These are phyloP conservation scores for Brassica balearica DNA, from an alignment of 441 rosid species.

Conservation along the genomic window DNA sequence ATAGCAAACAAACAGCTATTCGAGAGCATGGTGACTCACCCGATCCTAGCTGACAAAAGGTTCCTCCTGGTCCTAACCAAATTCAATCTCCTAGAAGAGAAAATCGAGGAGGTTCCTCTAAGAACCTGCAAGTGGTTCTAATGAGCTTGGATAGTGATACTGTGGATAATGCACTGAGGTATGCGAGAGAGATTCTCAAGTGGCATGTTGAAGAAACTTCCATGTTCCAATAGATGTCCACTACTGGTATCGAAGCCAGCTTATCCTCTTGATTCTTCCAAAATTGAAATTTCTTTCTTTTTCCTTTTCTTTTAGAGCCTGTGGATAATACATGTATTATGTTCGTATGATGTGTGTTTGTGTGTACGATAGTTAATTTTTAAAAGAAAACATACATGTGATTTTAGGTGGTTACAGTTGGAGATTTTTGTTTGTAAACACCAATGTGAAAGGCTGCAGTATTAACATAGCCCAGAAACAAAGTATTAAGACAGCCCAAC, in stretches of 20 bases:
- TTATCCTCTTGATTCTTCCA: constrained; percentile 48
- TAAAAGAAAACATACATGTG: constrained; percentile 13
- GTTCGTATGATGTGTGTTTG: constrained; percentile 7
- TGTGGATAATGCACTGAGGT: constrained; percentile 58
- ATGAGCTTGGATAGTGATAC: constrained; percentile 57
- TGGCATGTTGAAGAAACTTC: constrained; percentile 51
- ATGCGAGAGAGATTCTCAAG: constrained; percentile 57
- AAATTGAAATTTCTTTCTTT: neutral
- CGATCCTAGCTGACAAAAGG: constrained; percentile 51
- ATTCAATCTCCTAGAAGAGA: constrained; percentile 64
- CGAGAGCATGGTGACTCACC: constrained; percentile 55
- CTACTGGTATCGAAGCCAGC: constrained; percentile 64
- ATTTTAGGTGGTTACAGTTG: constrained; percentile 4
- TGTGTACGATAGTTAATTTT: constrained; percentile 15
- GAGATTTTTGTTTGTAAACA: neutral
- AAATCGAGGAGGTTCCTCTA: constrained; percentile 57
- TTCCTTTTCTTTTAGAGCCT: neutral
- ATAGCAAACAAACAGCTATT: constrained; percentile 60
- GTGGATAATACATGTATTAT: constrained; percentile 10
- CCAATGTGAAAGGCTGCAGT: neutral
- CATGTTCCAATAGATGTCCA: constrained; percentile 55
- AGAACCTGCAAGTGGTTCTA: constrained; percentile 63
- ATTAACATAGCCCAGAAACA: too few species aligned
- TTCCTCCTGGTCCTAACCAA: constrained; percentile 66
- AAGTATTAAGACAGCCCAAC: too few species aligned